Evolutionary conservation across 306 rosid genomes (phyloP), one percentile per base, ranked within the genome.

Genomic region (Sicyos edulis): DNA sequence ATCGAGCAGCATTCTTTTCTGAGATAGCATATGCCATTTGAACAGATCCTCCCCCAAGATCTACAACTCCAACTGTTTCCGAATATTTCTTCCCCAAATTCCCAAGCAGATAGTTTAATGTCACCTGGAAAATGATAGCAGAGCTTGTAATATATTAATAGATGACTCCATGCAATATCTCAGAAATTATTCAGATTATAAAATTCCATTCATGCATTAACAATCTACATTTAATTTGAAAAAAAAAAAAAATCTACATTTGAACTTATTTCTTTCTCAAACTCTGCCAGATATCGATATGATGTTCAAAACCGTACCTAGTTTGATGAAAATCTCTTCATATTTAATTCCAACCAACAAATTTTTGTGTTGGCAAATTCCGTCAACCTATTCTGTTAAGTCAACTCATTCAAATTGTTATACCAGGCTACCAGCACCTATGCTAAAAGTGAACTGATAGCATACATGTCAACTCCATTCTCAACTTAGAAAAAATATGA

Each of bases 1-100:
- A 54, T 75, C 80, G 92, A 77, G 97, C 84, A 67, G 95, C 92
- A 54, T 86, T 95, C 26, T 81, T 42, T 82, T 91, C 96, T 1
- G 99, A 88, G 74, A 93, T 85, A 68, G 99, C 97, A 87, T 93
- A 93, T 26, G 99, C 99, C 97, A 93, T 93, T 84, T 93, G 99
- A 79, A 93, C 97, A 80, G 99, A 93, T 62, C 99, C 99, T 76
- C 99, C 99, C n/a, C 99, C 99, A 80, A 93, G 99, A 83, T 93
- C 99, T 80, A 93, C 95, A 44, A 93, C 95, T 42, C 99, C 99
- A 72, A 93, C 99, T 34, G 99, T 93, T 59, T 88, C 76, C 0
- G 90, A 82, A 78, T 84, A 88, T 58, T 82, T 78, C 89, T 86
- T 83, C 72, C 99, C 99, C 87, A 93, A 79, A 70, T 93, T 86